These are phyloP conservation scores for Wallacemonas sp. DNA, from an alignment of 208 protist genomes.

Conservation along the genomic window DNA sequence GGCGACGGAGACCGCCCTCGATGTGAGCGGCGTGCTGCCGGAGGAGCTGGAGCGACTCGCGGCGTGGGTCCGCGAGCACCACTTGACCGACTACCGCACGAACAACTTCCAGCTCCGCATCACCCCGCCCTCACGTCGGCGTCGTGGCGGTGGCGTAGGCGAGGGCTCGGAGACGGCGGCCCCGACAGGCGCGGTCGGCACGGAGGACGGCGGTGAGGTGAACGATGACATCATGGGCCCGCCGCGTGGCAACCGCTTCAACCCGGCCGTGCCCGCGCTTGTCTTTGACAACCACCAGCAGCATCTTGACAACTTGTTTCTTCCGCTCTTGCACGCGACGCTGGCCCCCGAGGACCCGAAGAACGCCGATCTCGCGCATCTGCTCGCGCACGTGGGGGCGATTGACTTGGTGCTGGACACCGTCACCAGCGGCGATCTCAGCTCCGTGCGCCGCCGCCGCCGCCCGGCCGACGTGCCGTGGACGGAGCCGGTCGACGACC, in stretches of 20 bases:
- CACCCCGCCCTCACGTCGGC: conserved; percentile 31
- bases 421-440: conserved; percentile 2
- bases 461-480: conserved; percentile 96
- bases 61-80: conserved; percentile 92
- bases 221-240: neutral
- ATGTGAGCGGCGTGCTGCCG: conserved; percentile 66
- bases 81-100: conserved; percentile 80
- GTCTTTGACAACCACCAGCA: conserved; percentile 93
- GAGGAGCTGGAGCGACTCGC: conserved; percentile 96
- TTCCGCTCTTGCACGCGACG: conserved; percentile 98
- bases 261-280: conserved; percentile 13
- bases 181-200: neutral
- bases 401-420: conserved; percentile 96
- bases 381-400: conserved; percentile 93
- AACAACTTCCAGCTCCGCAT: conserved; percentile 94
- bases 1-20: conserved; percentile 90
- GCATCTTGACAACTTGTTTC: conserved; percentile 97
- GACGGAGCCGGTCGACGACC: conserved; percentile 91
- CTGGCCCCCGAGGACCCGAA: conserved; percentile 89
- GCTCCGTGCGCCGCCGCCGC: conserved; percentile 69
- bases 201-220: neutral
- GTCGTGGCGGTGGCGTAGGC: conserved; percentile 1
- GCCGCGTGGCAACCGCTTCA: neutral
- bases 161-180: neutral
- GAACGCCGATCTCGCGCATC: conserved; percentile 89